A percentile compares a stretch with the other conserved stretches of the same genome.
These are phyloP conservation scores for Tetraselmis striata DNA, from an alignment of 139 green algal genomes.

Conservation along the genomic window DNA sequence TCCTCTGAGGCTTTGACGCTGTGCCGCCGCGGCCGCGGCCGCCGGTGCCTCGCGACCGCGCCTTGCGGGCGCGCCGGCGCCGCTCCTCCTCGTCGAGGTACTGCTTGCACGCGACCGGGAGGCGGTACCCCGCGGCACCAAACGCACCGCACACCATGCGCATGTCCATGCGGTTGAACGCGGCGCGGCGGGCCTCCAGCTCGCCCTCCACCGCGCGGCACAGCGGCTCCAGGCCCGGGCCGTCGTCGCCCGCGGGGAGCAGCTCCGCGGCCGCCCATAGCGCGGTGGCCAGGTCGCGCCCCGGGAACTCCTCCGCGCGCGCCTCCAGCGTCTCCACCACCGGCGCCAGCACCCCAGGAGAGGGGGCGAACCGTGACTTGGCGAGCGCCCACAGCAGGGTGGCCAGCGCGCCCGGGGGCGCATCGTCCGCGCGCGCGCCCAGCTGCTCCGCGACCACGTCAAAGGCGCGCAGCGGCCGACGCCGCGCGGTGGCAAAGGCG, in stretches of 20 bases:
- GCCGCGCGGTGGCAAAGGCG: not conserved
- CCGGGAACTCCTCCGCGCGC: not conserved
- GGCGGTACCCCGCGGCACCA: not conserved
- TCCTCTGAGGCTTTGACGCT: not conserved
- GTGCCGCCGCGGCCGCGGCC: too few species aligned
- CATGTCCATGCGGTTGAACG: not conserved
- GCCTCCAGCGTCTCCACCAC: not conserved
- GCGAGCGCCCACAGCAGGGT: not conserved
- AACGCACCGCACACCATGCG: not conserved
- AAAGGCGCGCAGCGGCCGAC: not conserved
- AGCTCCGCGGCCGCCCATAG: not conserved
- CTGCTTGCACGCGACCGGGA: not conserved
- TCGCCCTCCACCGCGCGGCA: not conserved
- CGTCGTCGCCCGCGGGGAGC: too few species aligned
- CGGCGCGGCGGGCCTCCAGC: not conserved
- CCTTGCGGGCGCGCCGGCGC: too few species aligned
- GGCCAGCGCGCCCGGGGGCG: not conserved
- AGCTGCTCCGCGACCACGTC: not conserved
- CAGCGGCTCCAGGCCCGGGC: not conserved
- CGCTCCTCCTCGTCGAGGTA: not conserved
- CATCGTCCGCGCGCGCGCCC: not conserved
- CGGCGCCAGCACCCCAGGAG: not conserved
- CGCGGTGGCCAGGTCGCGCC: not conserved
- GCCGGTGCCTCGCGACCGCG: not conserved
- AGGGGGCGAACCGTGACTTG: not conserved